A percentile compares a stretch with the other conserved stretches of the same genome.
Conservation (phyloP, 495 filamentous ascomycete species). For the Penicillium malachiteum region DNA sequence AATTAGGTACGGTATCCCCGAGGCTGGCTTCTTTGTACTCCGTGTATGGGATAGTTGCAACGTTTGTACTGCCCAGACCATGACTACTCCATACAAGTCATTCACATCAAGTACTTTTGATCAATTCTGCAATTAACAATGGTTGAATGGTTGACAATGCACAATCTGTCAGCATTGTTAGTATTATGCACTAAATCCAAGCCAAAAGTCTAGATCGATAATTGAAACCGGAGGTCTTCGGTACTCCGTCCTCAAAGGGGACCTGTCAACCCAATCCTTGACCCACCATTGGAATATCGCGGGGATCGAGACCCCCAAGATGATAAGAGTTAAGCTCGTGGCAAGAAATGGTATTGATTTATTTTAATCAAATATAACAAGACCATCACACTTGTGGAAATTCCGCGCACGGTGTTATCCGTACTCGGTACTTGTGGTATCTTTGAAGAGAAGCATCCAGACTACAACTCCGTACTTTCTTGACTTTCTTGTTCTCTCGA, state of each 20-base stretch:
- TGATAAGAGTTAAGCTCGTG: neutral
- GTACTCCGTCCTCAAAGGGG: neutral
- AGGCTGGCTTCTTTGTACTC: too few species aligned
- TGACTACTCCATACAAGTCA: too few species aligned
- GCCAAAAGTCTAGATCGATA: slow-evolving; percentile 3
- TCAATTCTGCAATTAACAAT: too few species aligned
- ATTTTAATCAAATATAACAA: too few species aligned
- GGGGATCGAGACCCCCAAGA: neutral
- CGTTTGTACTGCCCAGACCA: too few species aligned
- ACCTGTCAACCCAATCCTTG: neutral
- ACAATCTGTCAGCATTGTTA: neutral
- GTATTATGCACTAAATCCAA: neutral
- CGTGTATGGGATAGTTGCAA: too few species aligned
- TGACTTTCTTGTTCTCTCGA: neutral
- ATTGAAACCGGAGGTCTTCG: neutral
- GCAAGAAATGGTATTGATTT: too few species aligned
- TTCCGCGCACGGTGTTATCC: neutral
- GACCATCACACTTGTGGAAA: neutral
- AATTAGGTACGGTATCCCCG: too few species aligned
- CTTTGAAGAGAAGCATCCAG: too few species aligned
- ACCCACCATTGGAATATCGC: neutral
- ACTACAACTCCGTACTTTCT: too few species aligned
- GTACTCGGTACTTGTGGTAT: too few species aligned
- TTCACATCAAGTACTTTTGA: too few species aligned
- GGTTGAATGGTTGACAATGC: neutral